Base-by-base conservation (phyloP, 2,329 filamentous ascomycete genomes). In the Colletotrichum tropicicola region DNA sequence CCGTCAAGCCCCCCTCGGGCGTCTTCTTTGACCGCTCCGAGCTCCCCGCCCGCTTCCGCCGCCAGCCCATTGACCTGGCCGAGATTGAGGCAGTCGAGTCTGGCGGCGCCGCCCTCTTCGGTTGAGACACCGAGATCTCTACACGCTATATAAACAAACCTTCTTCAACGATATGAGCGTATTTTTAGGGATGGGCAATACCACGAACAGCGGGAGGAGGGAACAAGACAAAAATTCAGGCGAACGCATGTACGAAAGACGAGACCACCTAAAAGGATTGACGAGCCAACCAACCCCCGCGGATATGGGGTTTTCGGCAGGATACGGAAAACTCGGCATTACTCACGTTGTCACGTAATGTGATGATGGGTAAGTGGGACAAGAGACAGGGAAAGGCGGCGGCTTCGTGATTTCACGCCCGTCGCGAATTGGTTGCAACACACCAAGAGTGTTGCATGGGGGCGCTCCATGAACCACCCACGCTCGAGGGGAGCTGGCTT, bases 21-120 rank as follows among this genome's bases (percentile, higher is more conserved):
- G 83, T 93, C 77, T 93, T 86, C 79, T 98, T 97, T 76, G 96
- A 98, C 79, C 89, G 94, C 71, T 92, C 89, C 71, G 92, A 99
- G 81, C 89, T 99, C 23, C 95, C 96, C 17, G 77, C 84, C 68
- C 89, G 95, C 72, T 99, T 98, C 87, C 89, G 90, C 74, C 87
- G 93, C 69, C 82, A 87, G 51, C 86, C 89, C 12, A 92, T 94
- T 80, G 90, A 87, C 37, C 80, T 90, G 71, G 89, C 90, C 44
- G 96, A 99, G 87, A 99, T 99, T 66, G 96, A 98, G 79, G 94
- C 94, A 21, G 87, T 99, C 74, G 94, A 98, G 87, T 96, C 93
- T 59, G 96, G 94, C 59, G 96, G 96, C 61, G 96, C 95, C 32
- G 80, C 85, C 35, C 75, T 84, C 60, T 78, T 85, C 68, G 80